Conservation (phyloP, 164 flowering plant genomes). For the Liquidambar formosana region DNA sequence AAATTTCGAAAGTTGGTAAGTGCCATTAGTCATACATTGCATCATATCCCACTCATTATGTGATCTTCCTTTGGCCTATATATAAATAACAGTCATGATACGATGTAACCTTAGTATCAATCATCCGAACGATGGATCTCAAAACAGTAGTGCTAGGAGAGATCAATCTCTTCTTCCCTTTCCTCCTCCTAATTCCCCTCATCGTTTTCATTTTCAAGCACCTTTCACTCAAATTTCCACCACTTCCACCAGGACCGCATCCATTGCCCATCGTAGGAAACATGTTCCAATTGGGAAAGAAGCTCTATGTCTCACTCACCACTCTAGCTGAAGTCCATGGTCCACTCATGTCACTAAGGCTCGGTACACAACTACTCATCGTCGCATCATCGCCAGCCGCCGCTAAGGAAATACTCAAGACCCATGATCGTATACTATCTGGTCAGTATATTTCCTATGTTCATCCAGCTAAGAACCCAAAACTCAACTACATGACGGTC, state of each 20-base stretch:
- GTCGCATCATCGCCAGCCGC: conserved; percentile 14
- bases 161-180: too few species aligned
- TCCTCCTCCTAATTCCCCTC: background rate
- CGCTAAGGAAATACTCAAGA: conserved; percentile 21
- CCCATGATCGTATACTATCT: conserved; percentile 9
- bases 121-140: too few species aligned
- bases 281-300: conserved; percentile 1
- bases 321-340: conserved; percentile 16
- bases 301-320: conserved; percentile 5
- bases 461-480: background rate
- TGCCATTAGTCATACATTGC: too few species aligned
- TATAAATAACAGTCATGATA: too few species aligned
- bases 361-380: conserved; percentile 14
- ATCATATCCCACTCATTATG: too few species aligned
- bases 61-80: too few species aligned
- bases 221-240: background rate
- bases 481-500: too few species aligned
- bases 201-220: background rate
- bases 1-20: too few species aligned
- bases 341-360: conserved; percentile 11
- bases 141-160: too few species aligned
- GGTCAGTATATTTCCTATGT: background rate
- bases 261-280: conserved; percentile 22
- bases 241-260: conserved; percentile 16
- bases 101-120: too few species aligned